Conservation (phyloP, 148 eudicot species). For the Nepenthes mirabilis region DNA sequence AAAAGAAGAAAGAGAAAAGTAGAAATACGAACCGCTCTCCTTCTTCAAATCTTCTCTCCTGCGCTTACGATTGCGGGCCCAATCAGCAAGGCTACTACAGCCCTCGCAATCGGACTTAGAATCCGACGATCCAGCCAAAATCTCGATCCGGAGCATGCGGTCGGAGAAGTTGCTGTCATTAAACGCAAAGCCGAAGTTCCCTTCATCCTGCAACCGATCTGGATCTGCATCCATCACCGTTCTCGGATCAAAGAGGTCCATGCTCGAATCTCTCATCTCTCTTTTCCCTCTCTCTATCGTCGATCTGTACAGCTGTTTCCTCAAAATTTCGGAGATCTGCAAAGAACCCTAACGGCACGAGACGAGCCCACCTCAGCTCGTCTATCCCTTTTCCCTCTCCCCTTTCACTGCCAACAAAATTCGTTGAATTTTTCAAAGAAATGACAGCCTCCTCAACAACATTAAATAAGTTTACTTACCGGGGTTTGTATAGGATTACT, state of each 20-base stretch:
- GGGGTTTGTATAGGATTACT: no score
- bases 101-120: constrained; percentile 28
- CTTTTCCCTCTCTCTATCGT: no score
- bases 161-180: constrained; percentile 87
- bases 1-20: background rate
- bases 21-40: constrained; percentile 17
- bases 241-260: constrained; percentile 66
- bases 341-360: no score
- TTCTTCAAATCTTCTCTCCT: constrained; percentile 51
- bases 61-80: constrained; percentile 63
- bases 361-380: no score
- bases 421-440: no score
- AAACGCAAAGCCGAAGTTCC: constrained; percentile 78
- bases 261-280: constrained; percentile 14
- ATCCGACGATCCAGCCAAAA: constrained; percentile 47
- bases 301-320: no score
- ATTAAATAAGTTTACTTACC: no score
- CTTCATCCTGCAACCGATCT: constrained; percentile 27
- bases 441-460: no score
- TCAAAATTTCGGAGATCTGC: no score
- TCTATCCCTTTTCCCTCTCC: no score
- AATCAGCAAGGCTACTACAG: constrained; percentile 53
- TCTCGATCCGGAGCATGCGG: constrained; percentile 62
- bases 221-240: constrained; percentile 58
- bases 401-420: no score